A percentile compares a stretch with the other conserved stretches of the same genome.
These are phyloP conservation scores for Podospora conica DNA, from an alignment of 495 filamentous ascomycete genomes.

Conservation along the genomic window DNA sequence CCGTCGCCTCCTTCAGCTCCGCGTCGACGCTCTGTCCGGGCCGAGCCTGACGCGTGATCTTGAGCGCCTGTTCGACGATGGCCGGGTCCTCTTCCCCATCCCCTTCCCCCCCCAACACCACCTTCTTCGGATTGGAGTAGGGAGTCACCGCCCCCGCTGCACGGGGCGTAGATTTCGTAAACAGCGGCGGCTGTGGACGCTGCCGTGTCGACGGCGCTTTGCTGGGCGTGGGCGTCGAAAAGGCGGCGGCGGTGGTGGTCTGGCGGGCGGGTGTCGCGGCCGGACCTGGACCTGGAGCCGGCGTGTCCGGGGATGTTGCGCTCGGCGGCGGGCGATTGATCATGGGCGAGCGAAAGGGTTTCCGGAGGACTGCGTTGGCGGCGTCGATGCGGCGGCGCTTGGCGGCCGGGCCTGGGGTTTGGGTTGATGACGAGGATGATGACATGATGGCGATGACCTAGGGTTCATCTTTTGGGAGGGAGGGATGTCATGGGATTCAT, in stretches of 20 bases:
- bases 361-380: constrained; percentile 24
- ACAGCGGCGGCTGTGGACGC: no score
- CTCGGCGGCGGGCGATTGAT: constrained; percentile 12
- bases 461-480: constrained; percentile 8
- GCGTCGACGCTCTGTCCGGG: constrained; percentile 11
- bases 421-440: constrained; percentile 2
- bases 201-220: background rate
- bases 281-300: background rate
- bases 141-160: no score
- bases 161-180: no score
- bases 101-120: no score
- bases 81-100: constrained; percentile 15
- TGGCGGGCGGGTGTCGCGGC: background rate
- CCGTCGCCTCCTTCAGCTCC: constrained; percentile 17
- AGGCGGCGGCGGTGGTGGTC: background rate
- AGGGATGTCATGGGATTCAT: background rate
- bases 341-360: constrained; percentile 27
- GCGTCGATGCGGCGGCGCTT: constrained; percentile 28
- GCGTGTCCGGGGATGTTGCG: background rate
- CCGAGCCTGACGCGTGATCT: constrained; percentile 13
- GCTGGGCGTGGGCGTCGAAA: background rate
- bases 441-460: constrained; percentile 10
- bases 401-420: constrained; percentile 22
- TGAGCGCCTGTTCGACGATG: constrained; percentile 17
- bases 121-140: no score